These are phyloP conservation scores for Hippophae gyantsensis DNA, from an alignment of 306 rosid species.

Conservation along the genomic window DNA sequence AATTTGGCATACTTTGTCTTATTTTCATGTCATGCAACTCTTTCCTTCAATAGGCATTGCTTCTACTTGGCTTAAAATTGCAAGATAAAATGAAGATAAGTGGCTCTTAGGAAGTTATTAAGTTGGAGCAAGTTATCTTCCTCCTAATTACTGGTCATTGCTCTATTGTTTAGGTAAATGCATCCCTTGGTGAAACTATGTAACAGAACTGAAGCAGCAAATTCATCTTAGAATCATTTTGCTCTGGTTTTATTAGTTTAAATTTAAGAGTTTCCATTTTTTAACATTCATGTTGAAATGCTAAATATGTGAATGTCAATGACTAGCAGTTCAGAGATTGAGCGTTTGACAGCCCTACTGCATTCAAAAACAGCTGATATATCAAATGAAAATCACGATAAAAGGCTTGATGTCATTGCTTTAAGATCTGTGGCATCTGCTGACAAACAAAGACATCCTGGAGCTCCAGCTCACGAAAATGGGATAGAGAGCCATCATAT, in stretches of 20 bases:
- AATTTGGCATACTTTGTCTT: not conserved
- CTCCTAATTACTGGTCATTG: too few relatives aligned
- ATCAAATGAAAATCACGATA: slow-evolving; percentile 36
- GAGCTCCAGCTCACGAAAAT: slow-evolving; percentile 27
- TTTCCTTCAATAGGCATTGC: not conserved
- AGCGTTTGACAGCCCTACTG: slow-evolving; percentile 72
- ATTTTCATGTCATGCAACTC: not conserved
- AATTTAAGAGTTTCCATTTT: not conserved
- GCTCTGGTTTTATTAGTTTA: not conserved
- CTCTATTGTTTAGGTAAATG: too few relatives aligned
- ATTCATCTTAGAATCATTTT: too few relatives aligned
- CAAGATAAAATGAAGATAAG: too few relatives aligned
- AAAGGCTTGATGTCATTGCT: slow-evolving; percentile 31
- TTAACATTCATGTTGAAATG: not conserved
- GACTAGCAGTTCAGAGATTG: slow-evolving; percentile 71
- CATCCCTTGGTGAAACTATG: too few relatives aligned
- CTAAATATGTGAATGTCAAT: slow-evolving; percentile 6
- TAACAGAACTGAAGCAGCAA: too few relatives aligned
- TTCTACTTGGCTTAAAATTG: too few relatives aligned
- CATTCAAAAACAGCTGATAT: slow-evolving; percentile 54
- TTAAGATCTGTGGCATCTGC: slow-evolving; percentile 27
- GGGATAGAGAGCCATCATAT: slow-evolving; percentile 26
- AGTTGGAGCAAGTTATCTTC: too few relatives aligned
- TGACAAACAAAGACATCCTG: slow-evolving; percentile 28
- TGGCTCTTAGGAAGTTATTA: too few relatives aligned